Conservation (phyloP, 495 filamentous ascomycete genomes). For the Cryomyces antarcticus region DNA sequence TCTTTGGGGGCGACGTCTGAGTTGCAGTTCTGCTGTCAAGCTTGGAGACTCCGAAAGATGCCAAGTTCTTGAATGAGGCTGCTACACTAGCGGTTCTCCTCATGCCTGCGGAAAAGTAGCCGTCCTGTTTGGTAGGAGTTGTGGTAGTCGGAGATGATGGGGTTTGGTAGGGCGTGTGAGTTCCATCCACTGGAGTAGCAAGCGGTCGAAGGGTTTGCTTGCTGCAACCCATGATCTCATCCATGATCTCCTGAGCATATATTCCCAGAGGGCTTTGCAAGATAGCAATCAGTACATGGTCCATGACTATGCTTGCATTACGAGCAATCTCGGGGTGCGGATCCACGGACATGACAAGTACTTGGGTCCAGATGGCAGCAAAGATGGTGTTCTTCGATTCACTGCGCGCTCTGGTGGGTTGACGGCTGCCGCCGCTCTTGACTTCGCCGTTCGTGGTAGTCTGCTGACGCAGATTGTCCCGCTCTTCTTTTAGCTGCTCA, state of each 20-base stretch:
- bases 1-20: slow-evolving; percentile 6
- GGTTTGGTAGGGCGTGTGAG: slow-evolving; percentile 15
- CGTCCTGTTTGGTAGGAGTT: slow-evolving; percentile 34
- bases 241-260: slow-evolving; percentile 49
- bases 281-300: slow-evolving; percentile 60
- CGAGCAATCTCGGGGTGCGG: slow-evolving; percentile 85
- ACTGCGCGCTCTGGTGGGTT: not conserved
- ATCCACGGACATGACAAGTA: slow-evolving; percentile 76
- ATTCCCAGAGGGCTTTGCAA: slow-evolving; percentile 54
- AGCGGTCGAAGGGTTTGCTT: not conserved
- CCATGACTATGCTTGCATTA: slow-evolving; percentile 59
- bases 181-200: not conserved
- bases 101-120: slow-evolving; percentile 43
- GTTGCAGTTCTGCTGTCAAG: slow-evolving; percentile 2
- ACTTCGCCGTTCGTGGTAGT: not conserved
- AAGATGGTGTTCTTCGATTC: slow-evolving; percentile 68
- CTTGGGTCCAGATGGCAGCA: slow-evolving; percentile 81
- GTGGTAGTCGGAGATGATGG: slow-evolving; percentile 32
- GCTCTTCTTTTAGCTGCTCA: slow-evolving; percentile 76
- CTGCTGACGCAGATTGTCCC: slow-evolving; percentile 23
- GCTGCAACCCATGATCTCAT: slow-evolving; percentile 40
- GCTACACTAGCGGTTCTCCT: slow-evolving; percentile 53
- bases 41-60: slow-evolving; percentile 27
- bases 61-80: slow-evolving; percentile 46
- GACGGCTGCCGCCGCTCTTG: not conserved